Evolutionary conservation across 768 basidiomycete species (phyloP).

Genomic region (Suillus tomentosus): DNA sequence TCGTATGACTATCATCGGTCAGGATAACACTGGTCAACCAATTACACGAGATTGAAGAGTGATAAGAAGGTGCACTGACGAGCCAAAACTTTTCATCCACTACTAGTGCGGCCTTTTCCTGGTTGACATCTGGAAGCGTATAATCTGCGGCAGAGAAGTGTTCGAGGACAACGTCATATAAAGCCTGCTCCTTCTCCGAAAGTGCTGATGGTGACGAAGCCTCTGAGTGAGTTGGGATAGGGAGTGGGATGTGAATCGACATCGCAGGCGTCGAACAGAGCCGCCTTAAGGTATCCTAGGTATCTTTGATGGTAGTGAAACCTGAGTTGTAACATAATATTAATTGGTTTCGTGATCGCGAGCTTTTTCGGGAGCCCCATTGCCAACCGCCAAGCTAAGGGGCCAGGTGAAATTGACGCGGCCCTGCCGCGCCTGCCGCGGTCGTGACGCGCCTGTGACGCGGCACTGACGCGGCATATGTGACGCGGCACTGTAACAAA

Average conservation of each 20-base stretch:
- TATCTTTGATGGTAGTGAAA: neutral
- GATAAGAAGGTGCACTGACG: conserved; percentile 35
- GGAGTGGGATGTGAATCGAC: conserved; percentile 22
- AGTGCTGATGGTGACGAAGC: conserved; percentile 40
- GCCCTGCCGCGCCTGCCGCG: no score
- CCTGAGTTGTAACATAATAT: neutral
- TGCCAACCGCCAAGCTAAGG: neutral
- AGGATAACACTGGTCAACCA: conserved; percentile 12
- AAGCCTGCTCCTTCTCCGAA: conserved; percentile 46
- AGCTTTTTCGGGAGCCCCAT: conserved; percentile 11
- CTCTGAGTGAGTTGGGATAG: conserved; percentile 28
- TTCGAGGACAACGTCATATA: conserved; percentile 54
- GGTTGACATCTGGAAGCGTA: conserved; percentile 45
- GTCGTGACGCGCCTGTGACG: no score
- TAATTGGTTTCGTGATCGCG: neutral
- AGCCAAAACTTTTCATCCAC: conserved; percentile 82
- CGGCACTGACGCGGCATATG: no score
- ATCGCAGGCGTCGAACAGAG: conserved; percentile 2
- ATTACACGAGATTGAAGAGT: neutral
- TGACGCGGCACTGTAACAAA: no score
- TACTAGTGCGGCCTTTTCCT: conserved; percentile 46
- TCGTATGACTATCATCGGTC: conserved; percentile 51
- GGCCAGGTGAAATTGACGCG: no score
- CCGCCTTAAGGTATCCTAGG: neutral
- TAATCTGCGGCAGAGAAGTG: conserved; percentile 59